These are phyloP conservation scores for Yarrowia bubula DNA, from an alignment of 805 yeast species.

Conservation along the genomic window DNA sequence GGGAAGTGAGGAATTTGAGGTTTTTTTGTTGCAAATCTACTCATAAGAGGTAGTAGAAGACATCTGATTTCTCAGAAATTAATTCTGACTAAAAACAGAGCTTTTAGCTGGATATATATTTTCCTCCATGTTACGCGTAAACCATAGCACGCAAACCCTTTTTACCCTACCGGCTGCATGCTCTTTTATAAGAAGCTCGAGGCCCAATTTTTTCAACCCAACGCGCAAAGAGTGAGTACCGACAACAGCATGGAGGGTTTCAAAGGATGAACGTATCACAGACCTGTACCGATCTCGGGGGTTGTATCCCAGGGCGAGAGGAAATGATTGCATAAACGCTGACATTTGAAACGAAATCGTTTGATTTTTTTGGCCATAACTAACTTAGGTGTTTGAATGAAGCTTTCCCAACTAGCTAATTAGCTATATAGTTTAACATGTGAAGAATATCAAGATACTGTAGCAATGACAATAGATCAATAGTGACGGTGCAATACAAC, in stretches of 20 bases:
- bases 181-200: background rate
- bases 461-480: too few relatives aligned
- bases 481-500: too few relatives aligned
- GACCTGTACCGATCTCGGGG: constrained; percentile 26
- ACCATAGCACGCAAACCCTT: background rate
- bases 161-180: constrained; percentile 10
- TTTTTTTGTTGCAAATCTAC: too few relatives aligned
- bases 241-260: background rate
- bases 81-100: too few relatives aligned
- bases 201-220: background rate
- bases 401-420: too few relatives aligned
- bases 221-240: constrained; percentile 14
- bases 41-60: too few relatives aligned
- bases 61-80: too few relatives aligned
- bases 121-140: background rate
- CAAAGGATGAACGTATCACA: constrained; percentile 24
- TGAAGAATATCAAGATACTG: too few relatives aligned
- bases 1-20: too few relatives aligned
- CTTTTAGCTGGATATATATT: background rate
- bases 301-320: constrained; percentile 14
- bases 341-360: background rate
- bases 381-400: background rate
- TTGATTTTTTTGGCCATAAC: background rate
- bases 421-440: too few relatives aligned
- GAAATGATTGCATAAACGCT: constrained; percentile 25